Base-by-base conservation (phyloP, 2,329 filamentous ascomycete species). In the Curvularia eragrostidis region DNA sequence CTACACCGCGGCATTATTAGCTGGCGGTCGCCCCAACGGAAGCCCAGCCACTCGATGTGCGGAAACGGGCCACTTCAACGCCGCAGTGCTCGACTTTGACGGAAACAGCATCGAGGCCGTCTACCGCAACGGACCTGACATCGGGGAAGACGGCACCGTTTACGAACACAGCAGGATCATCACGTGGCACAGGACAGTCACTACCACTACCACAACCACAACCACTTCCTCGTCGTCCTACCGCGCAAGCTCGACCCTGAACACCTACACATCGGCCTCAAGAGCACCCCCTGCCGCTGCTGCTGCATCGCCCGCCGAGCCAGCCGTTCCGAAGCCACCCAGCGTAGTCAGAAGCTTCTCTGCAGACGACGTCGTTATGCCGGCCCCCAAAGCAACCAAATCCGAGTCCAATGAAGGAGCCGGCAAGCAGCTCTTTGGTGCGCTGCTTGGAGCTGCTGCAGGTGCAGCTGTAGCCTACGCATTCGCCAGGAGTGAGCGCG, bases 71-170 rank as follows among this genome's bases (percentile, higher is more conserved):
- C 80, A 86, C 79, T 82, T 87, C 77, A 88, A 86, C 61, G 85
- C 86, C 47, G 85, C 85, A 6, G 79, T 92, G 39, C 84, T 87
- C 59, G 92, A 96, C 76, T 84, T 91, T 53, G 91, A 96, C 78
- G 91, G 91, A 49, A 96, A 96, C 79, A 90, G 85, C 66, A 87
- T 96, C 72, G 91, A 95, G 72, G 89, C 91, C 28, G 86, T 93
- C 48, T 90, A 87, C 73, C 81, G 82, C 51, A 78, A 79, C 52
- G 76, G 73, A 39, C 75, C 74, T 36, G 75, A 73, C 58, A 61
- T 73, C 62, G 68, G 63, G 58, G 75, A 78, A 43, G 77, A 79
- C 52, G 75, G 72, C 2, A 73, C 77, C 19, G 74, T 80, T 18
- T 69, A 78, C 36, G 72, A 78, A 61, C 74, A 79, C 50, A 78